phyloP scores from a whole-genome alignment of 805 yeast genomes.

The Saturnispora silvae region DNA sequence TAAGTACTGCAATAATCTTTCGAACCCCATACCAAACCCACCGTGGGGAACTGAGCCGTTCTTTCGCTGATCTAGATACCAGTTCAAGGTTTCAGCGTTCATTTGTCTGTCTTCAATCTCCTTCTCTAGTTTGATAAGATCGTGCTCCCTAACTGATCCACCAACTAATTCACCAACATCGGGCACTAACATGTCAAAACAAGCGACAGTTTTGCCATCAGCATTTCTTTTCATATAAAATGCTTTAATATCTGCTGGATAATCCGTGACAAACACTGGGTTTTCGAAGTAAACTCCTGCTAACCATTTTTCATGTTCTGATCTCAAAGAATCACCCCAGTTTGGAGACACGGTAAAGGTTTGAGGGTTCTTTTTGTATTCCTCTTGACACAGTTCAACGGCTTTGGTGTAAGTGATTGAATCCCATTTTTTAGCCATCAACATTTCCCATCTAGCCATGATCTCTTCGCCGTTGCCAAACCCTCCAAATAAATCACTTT shows the following conservation, averaged over 20 bases:
- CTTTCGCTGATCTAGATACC: conserved; percentile 70
- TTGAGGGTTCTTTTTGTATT: conserved; percentile 23
- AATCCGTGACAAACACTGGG: conserved; percentile 85
- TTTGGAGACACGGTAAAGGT: conserved; percentile 34
- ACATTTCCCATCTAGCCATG: conserved; percentile 45
- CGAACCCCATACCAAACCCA: conserved; percentile 94
- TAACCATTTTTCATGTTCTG: conserved; percentile 88
- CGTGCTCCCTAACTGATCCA: conserved; percentile 84
- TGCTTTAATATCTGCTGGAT: conserved; percentile 72
- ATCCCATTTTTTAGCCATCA: conserved; percentile 49
- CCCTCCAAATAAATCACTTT: conserved; percentile 26
- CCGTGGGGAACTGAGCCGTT: conserved; percentile 90
- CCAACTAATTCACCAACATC: conserved; percentile 91
- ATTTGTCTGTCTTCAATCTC: conserved; percentile 47
- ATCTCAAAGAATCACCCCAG: conserved; percentile 67
- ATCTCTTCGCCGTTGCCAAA: conserved; percentile 31
- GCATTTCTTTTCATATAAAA: conserved; percentile 73
- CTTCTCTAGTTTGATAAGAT: conserved; percentile 32
- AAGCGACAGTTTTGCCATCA: conserved; percentile 55
- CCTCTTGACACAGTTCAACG: conserved; percentile 36
- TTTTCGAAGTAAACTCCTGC: conserved; percentile 56
- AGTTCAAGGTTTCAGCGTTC: conserved; percentile 49
- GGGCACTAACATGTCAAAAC: conserved; percentile 84
- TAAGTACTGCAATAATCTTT: conserved; percentile 66
- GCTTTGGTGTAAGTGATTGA: conserved; percentile 71